Evolutionary conservation across 495 filamentous ascomycete genomes (phyloP), one percentile per base, ranked within the genome.

Genomic region (Hypoxylon trugodes): DNA sequence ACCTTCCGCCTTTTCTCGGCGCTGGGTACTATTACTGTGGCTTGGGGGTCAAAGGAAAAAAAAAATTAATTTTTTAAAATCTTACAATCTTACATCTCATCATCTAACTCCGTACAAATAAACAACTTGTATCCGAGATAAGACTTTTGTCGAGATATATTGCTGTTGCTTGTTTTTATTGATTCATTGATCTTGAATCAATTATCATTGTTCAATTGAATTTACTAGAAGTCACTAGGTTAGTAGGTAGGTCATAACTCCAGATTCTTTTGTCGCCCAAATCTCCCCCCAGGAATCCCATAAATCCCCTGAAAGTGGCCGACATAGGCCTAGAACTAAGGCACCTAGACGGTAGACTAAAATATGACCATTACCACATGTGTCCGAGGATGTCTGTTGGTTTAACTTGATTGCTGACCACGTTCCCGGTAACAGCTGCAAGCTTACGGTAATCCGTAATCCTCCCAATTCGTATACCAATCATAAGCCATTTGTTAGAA

Each of bases 381-480:
- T 28, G 28, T 32, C 57, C 51, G 57, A 57, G 63, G 63, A n/a
- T n/a, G n/a, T n/a, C n/a, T n/a, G n/a, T 52, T 66, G 21, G 33
- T 46, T 54, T 52, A 64, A 24, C 51, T 15, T 46, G 41, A 38
- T 57, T 52, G 46, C 53, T 59, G 52, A 59, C 58, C 46, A 49
- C 32, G 15, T 35, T 36, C 50, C 33, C 32, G 35, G 50, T 57
- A 51, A n/a, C 57, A 37, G 19, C 33, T 53, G 49, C 52, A 65
- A 46, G 53, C 55, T 59, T 54, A 65, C 61, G 48, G 61, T 49
- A 63, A 21, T 51, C 46, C 46, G 52, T 38, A 38, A 36, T 26
- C 37, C n/a, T 21, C 33, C 36, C 15, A 42, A 61, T 53, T 59
- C 64, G 58, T 56, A 60, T 50, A 66, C 63, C 63, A 66, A 66